Conservation (phyloP, 2,329 filamentous ascomycete genomes). For the Ophiostoma tasmaniense region DNA sequence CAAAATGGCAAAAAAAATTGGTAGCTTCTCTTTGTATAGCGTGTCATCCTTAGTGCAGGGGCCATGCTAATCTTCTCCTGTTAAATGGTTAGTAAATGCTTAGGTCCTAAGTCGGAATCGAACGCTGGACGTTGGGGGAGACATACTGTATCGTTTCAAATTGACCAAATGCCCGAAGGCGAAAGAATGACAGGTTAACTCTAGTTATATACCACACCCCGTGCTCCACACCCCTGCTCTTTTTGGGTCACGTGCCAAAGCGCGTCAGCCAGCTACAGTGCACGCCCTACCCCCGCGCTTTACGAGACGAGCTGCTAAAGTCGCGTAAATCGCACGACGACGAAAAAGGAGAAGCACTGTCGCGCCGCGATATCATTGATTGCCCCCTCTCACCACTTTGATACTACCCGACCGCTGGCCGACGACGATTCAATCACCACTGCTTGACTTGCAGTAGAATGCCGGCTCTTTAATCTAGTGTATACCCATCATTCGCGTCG, state of each 20-base stretch:
- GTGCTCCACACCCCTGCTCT: neutral
- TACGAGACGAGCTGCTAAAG: conserved; percentile 12
- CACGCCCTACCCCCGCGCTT: conserved; percentile 11
- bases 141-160: conserved; percentile 24
- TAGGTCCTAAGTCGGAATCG: conserved; percentile 4
- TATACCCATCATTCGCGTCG: neutral
- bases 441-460: conserved; percentile 2
- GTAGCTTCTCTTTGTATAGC: conserved; percentile 59
- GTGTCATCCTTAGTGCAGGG: conserved; percentile 81
- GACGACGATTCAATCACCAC: neutral
- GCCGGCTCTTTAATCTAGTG: neutral
- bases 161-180: conserved; percentile 27
- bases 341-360: conserved; percentile 9
- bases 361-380: neutral
- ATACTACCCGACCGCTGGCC: neutral
- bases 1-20: conserved; percentile 48
- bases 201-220: conserved; percentile 6
- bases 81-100: conserved; percentile 12
- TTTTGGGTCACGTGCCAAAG: conserved; percentile 12
- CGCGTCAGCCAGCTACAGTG: conserved; percentile 12
- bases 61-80: conserved; percentile 25
- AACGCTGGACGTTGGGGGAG: conserved; percentile 11
- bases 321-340: conserved; percentile 16
- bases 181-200: neutral
- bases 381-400: neutral